Conservation (phyloP, 768 basidiomycete species). For the Mrakia hoshinonis region DNA sequence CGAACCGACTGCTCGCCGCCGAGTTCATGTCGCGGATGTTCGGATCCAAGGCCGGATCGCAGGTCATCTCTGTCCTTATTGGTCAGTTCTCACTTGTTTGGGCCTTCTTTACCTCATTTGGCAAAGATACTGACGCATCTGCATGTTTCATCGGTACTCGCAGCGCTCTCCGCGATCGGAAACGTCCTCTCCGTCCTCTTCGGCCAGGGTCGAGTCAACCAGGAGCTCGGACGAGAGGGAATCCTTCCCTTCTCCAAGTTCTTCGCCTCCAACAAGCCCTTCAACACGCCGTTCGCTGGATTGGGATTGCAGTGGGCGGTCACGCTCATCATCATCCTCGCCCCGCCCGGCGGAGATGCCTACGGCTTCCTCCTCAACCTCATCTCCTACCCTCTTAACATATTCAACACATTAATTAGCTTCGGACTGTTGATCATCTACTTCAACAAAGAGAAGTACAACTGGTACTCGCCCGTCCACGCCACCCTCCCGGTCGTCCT, state of each 20-base stretch:
- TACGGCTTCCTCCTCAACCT: constrained; percentile 34
- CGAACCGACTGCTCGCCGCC: constrained; percentile 28
- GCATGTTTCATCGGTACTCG: too few relatives aligned
- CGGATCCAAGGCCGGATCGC: constrained; percentile 18
- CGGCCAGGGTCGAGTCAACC: constrained; percentile 31
- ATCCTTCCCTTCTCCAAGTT: constrained; percentile 34
- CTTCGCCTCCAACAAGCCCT: constrained; percentile 35
- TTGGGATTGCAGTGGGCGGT: constrained; percentile 32
- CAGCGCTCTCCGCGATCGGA: constrained; percentile 29
- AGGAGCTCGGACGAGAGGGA: constrained; percentile 37
- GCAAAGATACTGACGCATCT: too few relatives aligned
- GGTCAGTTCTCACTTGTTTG: neutral
- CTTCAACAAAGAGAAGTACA: constrained; percentile 20
- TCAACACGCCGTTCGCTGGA: constrained; percentile 36
- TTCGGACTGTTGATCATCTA: constrained; percentile 31
- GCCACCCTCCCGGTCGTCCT: constrained; percentile 29
- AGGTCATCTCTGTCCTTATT: constrained; percentile 29
- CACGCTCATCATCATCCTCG: constrained; percentile 31
- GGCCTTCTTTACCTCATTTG: neutral
- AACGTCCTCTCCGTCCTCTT: constrained; percentile 32
- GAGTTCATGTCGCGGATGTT: constrained; percentile 30
- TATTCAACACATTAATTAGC: constrained; percentile 34
- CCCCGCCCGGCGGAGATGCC: constrained; percentile 34
- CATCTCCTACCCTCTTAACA: constrained; percentile 33
- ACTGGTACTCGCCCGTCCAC: constrained; percentile 29